Conservation (phyloP, 306 rosid genomes). For the Cucumis melo region DNA sequence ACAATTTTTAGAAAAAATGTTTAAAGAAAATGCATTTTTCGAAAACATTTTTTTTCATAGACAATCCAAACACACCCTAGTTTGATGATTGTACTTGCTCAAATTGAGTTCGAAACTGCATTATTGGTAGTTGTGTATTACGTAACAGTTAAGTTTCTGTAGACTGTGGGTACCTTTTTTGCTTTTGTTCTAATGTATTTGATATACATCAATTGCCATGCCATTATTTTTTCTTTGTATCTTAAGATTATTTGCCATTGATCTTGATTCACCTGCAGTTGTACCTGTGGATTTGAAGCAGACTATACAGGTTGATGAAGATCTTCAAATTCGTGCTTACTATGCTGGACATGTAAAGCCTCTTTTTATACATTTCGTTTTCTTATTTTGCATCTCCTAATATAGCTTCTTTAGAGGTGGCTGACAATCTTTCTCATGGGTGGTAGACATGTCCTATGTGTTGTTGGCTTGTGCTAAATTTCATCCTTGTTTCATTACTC, state of each 20-base stretch:
- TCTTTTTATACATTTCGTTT: neutral
- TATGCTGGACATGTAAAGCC: conserved; percentile 91
- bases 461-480: neutral
- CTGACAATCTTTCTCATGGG: neutral
- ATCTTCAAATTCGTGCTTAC: conserved; percentile 83
- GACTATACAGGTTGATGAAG: conserved; percentile 70
- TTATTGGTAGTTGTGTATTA: neutral
- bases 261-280: conserved; percentile 34
- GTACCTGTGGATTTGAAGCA: conserved; percentile 75
- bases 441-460: neutral
- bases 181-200: neutral
- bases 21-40: too few species aligned
- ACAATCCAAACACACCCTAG: neutral
- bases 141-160: neutral
- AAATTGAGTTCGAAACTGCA: neutral
- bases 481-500: neutral
- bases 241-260: conserved; percentile 8
- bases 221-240: neutral
- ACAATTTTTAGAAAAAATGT: too few species aligned
- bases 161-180: neutral
- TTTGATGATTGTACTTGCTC: conserved; percentile 1
- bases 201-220: neutral
- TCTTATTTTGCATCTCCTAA: neutral
- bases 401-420: neutral
- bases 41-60: too few species aligned